Evolutionary conservation across 2,329 filamentous ascomycete species (phyloP), one percentile per base, ranked within the genome.

Genomic region (Pyrenochaeta sp.): DNA sequence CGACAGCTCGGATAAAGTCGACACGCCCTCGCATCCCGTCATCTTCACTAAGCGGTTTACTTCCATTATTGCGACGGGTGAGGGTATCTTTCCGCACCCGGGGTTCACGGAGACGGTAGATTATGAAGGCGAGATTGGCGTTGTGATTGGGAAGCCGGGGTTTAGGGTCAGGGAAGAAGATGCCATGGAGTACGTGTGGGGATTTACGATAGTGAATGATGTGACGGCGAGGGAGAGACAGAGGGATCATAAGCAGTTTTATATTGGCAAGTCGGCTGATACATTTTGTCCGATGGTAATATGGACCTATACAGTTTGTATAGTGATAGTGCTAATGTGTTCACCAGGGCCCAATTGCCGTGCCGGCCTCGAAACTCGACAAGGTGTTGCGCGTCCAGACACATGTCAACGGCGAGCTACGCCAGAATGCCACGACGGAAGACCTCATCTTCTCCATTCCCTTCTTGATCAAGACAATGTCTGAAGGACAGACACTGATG

Each of bases 121-220:
- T 53, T 83, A 82, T 44, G 81, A 83, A 48, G 80, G 80, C 11
- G 80, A 83, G 48, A 73, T 84, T 31, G 79, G 78, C 0, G 77
- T 83, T 3, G 80, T 83, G 14, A 66, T 83, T n/a, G 79, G 80
- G 1, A 79, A 77, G 41, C 18, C 69, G 0, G 80, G 77, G 0
- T 77, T 73, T 34, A 65, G 67, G 1, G 72, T 82, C 27, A 28
- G 49, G 0, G 72, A 79, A 32, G 47, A 64, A 1, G 64, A 80
- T 44, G 81, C 80, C 0, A 69, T 74, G 70, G 66, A 76, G 9
- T 59, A 82, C 54, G 77, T 83, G 2, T 82, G 79, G 78, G 81
- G 81, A 0, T 83, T 77, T 48, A 81, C 79, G 0, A 81, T 81
- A 24, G 72, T 79, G 29, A 84, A 62, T 29, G 55, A 65, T 41